Percentiles rank a stretch among this genome's conserved stretches.
phyloP scores from a whole-genome alignment of 176 grass and related monocot species.

The Oryza glumipatula region DNA sequence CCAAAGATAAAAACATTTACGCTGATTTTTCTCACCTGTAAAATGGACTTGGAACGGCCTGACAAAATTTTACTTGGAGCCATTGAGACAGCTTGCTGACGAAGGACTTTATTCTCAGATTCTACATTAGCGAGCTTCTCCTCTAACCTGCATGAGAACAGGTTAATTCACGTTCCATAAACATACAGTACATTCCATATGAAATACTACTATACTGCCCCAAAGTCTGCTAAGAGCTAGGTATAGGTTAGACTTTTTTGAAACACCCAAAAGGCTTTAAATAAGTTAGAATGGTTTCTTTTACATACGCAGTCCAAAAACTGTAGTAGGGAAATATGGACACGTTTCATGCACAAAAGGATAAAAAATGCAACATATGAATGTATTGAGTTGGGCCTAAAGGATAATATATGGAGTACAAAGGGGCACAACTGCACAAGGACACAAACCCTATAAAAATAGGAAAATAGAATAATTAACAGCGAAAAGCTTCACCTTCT shows the following conservation, averaged over 20 bases:
- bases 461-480: neutral
- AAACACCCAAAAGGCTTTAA: neutral
- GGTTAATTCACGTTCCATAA: conserved; percentile 10
- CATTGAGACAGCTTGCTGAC: conserved; percentile 96
- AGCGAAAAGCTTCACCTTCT: conserved; percentile 63
- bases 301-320: conserved; percentile 9
- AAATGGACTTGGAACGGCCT: conserved; percentile 89
- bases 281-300: conserved; percentile 3
- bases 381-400: neutral
- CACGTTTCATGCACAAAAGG: conserved; percentile 17
- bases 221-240: neutral
- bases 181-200: conserved; percentile 32
- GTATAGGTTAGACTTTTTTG: neutral
- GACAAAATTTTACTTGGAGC: conserved; percentile 91
- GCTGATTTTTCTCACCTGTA: conserved; percentile 63
- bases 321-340: neutral
- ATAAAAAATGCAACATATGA: conserved; percentile 30
- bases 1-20: conserved; percentile 31
- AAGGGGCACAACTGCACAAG: neutral
- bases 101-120: conserved; percentile 99
- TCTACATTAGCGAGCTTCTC: conserved; percentile 97
- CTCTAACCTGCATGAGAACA: conserved; percentile 76
- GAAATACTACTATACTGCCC: conserved; percentile 7
- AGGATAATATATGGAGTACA: neutral
- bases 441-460: neutral